Conservation (phyloP, 2,329 filamentous ascomycete species). For the Penicillium expansum region DNA sequence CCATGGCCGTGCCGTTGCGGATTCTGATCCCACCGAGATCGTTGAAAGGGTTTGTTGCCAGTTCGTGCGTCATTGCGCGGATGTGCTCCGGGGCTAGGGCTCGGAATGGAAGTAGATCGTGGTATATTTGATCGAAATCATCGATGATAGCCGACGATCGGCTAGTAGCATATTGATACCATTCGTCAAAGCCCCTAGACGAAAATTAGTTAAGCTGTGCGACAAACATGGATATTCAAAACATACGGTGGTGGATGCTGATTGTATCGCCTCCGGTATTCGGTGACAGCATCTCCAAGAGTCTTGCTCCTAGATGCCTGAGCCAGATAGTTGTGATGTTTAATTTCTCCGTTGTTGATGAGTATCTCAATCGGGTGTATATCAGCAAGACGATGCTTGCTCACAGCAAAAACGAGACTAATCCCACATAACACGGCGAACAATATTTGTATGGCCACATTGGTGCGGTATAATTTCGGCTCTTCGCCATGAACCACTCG, state of each 20-base stretch:
- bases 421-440: slow-evolving; percentile 45
- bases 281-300: slow-evolving; percentile 49
- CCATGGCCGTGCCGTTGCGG: slow-evolving; percentile 51
- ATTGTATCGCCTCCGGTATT: slow-evolving; percentile 54
- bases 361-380: slow-evolving; percentile 57
- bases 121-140: slow-evolving; percentile 59
- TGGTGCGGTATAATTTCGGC: slow-evolving; percentile 27
- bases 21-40: slow-evolving; percentile 57
- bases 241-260: slow-evolving; percentile 55
- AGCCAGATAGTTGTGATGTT: slow-evolving; percentile 50
- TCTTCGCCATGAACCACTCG: slow-evolving; percentile 31
- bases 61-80: slow-evolving; percentile 51
- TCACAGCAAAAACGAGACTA: slow-evolving; percentile 41
- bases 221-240: background rate
- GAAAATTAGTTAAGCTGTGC: slow-evolving; percentile 4
- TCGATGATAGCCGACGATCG: slow-evolving; percentile 56
- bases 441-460: slow-evolving; percentile 35
- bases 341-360: slow-evolving; percentile 49
- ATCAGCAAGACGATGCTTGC: slow-evolving; percentile 40
- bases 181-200: slow-evolving; percentile 54
- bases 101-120: slow-evolving; percentile 57
- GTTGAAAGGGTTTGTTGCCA: slow-evolving; percentile 55
- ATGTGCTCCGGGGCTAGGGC: slow-evolving; percentile 52
- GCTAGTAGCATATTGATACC: slow-evolving; percentile 56
- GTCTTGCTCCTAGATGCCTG: slow-evolving; percentile 49